Evolutionary conservation across 345 rosid genomes (phyloP).

Genomic region (Cardamine chenopodiifolia): DNA sequence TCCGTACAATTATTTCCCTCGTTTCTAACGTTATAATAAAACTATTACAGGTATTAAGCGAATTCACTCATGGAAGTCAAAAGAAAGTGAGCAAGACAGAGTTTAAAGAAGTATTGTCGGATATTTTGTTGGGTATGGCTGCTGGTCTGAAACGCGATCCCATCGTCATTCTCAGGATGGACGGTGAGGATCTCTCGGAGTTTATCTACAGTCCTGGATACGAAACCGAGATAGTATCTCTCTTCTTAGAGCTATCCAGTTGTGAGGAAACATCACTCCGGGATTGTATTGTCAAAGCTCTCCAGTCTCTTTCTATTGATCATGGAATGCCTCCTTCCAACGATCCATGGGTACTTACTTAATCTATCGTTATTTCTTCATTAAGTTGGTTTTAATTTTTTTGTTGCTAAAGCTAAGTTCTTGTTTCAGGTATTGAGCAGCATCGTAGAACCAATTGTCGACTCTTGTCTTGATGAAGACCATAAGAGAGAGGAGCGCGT

Average conservation of each 20-base stretch:
- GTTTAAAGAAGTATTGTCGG: slow-evolving; percentile 89
- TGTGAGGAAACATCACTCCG: slow-evolving; percentile 51
- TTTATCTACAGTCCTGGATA: slow-evolving; percentile 67
- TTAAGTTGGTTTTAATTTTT: not conserved
- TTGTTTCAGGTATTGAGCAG: slow-evolving; percentile 64
- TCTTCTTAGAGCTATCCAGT: slow-evolving; percentile 50
- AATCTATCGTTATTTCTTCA: not conserved
- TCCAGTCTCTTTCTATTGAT: slow-evolving; percentile 77
- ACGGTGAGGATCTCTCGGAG: slow-evolving; percentile 91
- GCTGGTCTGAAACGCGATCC: slow-evolving; percentile 96
- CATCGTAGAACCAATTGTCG: slow-evolving; percentile 71
- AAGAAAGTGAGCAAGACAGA: slow-evolving; percentile 77
- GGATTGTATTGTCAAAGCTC: slow-evolving; percentile 57
- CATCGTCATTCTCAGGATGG: slow-evolving; percentile 86
- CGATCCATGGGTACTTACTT: slow-evolving; percentile 74
- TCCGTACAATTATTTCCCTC: slow-evolving; percentile 31
- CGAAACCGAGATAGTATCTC: slow-evolving; percentile 65
- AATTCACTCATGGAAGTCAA: slow-evolving; percentile 85
- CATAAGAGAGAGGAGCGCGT: slow-evolving; percentile 47
- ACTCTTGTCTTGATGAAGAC: slow-evolving; percentile 40
- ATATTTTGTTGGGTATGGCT: slow-evolving; percentile 92
- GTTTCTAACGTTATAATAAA: slow-evolving; percentile 14
- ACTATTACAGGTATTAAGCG: slow-evolving; percentile 65
- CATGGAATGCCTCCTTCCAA: slow-evolving; percentile 88
- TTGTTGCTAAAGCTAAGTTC: slow-evolving; percentile 11